These are phyloP conservation scores for Macrolepiota albuminosa DNA, from an alignment of 768 basidiomycete species.

Conservation along the genomic window DNA sequence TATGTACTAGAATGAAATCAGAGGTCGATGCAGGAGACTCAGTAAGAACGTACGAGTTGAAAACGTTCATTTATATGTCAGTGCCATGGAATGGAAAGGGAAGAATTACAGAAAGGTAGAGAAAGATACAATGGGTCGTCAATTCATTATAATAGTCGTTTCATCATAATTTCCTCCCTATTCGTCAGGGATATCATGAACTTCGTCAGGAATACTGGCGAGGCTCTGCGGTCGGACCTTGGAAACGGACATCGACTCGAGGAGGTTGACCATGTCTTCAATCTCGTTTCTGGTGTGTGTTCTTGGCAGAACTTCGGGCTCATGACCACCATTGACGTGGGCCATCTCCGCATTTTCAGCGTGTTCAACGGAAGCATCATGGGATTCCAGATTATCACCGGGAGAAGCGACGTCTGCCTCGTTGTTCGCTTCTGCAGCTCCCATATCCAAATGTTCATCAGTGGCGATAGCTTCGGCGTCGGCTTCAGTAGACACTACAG, in stretches of 20 bases:
- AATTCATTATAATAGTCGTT: constrained; percentile 1
- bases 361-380: neutral
- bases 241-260: constrained; percentile 40
- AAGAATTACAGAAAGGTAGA: neutral
- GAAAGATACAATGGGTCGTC: neutral
- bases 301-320: constrained; percentile 5
- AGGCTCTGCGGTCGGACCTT: constrained; percentile 40
- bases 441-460: neutral
- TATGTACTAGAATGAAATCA: neutral
- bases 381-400: neutral
- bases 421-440: neutral
- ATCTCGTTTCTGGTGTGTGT: constrained; percentile 35
- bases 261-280: constrained; percentile 63
- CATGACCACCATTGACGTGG: constrained; percentile 14
- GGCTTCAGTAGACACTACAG: neutral
- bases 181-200: constrained; percentile 53
- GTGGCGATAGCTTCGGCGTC: neutral
- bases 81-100: neutral
- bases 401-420: neutral
- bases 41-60: neutral
- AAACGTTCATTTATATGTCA: constrained; percentile 2
- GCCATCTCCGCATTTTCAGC: constrained; percentile 1
- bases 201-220: constrained; percentile 49
- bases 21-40: neutral
- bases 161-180: constrained; percentile 27